Percentiles rank a stretch among this genome's conserved stretches.
These are phyloP conservation scores for Apophysomyces ossiformis DNA, from an alignment of 371 early-diverging fungal genomes.

Conservation along the genomic window DNA sequence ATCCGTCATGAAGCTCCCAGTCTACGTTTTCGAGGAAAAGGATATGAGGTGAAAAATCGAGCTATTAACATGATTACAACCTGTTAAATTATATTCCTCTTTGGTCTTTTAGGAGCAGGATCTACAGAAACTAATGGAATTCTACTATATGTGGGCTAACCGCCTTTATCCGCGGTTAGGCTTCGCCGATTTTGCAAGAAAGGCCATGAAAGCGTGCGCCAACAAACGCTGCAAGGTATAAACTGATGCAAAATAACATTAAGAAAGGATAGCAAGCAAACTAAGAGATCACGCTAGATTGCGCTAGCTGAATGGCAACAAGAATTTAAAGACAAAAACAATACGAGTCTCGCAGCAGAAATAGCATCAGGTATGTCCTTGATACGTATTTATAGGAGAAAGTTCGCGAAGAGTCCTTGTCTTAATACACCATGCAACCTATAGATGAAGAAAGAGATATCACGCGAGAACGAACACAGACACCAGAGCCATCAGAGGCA, in stretches of 20 bases:
- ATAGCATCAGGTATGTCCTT: slow-evolving; percentile 18
- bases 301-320: slow-evolving; percentile 30
- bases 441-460: not conserved
- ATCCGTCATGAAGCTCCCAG: slow-evolving; percentile 31
- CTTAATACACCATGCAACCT: not conserved
- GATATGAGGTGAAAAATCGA: slow-evolving; percentile 28
- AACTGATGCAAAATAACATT: not conserved
- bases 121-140: slow-evolving; percentile 50
- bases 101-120: slow-evolving; percentile 35
- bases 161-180: slow-evolving; percentile 52
- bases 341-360: not conserved
- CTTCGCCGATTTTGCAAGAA: slow-evolving; percentile 48
- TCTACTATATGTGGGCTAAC: slow-evolving; percentile 64
- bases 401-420: not conserved
- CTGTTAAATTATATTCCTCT: too few species aligned
- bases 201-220: slow-evolving; percentile 43
- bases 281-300: not conserved
- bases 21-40: slow-evolving; percentile 37
- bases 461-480: not conserved
- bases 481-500: not conserved
- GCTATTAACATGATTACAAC: too few species aligned
- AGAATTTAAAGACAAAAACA: slow-evolving; percentile 27
- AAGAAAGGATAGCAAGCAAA: not conserved
- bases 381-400: slow-evolving; percentile 12
- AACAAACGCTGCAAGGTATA: slow-evolving; percentile 30